Percentiles rank a stretch among this genome's conserved stretches.
Conservation (phyloP, 2,329 filamentous ascomycete genomes). For the Aspergillus pseudonomiae region DNA sequence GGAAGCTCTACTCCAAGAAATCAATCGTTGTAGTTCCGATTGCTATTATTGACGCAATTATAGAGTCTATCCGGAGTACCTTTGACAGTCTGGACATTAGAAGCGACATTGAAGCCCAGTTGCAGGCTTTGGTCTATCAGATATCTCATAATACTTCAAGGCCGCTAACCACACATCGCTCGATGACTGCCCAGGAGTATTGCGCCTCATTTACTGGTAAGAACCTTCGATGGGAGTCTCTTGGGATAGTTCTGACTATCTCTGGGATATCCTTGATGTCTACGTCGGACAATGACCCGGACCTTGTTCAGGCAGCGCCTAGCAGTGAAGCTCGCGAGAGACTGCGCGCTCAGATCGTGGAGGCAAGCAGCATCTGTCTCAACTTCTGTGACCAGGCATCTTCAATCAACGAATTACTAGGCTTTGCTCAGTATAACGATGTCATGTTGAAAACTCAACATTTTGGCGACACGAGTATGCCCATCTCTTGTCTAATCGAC, state of each 20-base stretch:
- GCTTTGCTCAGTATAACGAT: constrained; percentile 39
- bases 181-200: constrained; percentile 38
- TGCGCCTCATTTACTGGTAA: constrained; percentile 30
- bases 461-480: constrained; percentile 39
- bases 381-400: constrained; percentile 37
- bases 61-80: constrained; percentile 29
- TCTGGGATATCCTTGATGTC: constrained; percentile 39
- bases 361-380: constrained; percentile 39
- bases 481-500: constrained; percentile 27
- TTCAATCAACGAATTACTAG: constrained; percentile 37
- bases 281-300: constrained; percentile 33
- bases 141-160: constrained; percentile 37
- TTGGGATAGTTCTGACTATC: constrained; percentile 45
- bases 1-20: constrained; percentile 28
- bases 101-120: constrained; percentile 27
- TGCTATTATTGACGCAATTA: constrained; percentile 28
- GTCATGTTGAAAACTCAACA: constrained; percentile 36
- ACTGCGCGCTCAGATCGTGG: constrained; percentile 34
- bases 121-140: constrained; percentile 30
- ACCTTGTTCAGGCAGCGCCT: constrained; percentile 27
- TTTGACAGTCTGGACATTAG: constrained; percentile 28
- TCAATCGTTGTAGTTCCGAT: constrained; percentile 29
- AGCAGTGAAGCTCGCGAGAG: constrained; percentile 30
- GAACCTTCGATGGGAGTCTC: constrained; percentile 46
- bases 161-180: constrained; percentile 26